Base-by-base conservation (phyloP, 2,329 filamentous ascomycete species). In the Hansfordia pulvinata region DNA sequence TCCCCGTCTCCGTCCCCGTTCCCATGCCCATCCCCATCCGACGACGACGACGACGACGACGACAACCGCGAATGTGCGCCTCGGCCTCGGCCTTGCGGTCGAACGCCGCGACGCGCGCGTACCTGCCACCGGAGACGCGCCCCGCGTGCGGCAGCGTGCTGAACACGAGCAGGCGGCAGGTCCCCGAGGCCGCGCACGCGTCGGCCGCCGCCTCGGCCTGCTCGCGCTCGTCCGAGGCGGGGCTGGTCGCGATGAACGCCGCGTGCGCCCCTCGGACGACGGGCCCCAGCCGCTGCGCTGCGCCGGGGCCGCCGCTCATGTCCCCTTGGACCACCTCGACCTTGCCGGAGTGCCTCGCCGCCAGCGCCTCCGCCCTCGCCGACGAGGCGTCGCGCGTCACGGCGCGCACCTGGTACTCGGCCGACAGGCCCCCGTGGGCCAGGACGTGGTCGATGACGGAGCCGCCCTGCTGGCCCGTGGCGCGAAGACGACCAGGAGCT, bases 401-500 rank as follows among this genome's bases (percentile, higher is more conserved):
- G 23, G 23, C 23, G 12, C 23, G 23, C 9, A 24, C 17, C 6
- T 14, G 6, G 12, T 24, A 24, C 10, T 9, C 14, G 6, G 5
- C 11, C 8, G 15, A 24, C 8, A 24, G 23, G 9, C 11, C 14
- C 6, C 14, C 14, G 14, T 24, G 14, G 4, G 23, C 13, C 14
- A 24, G 23, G 13, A 24, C 23, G 13, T 24, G 23, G 10, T 6
- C 11, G 4, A 24, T 17, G 23, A 24, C 23, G 14, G 23, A 24
- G 23, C 23, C 15, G 23, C 23, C 23, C 10, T 24, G 23, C 14
- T 24, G 16, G 23, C 23, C 23, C 6, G 23, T 24, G 23, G 23
- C 23, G 15, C 23, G 23, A 24, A 24, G 14, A 24, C 23, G 16
- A 16, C 23, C 14, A 24, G 23, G 23, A 24, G 16, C 15, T 24